Conservation (phyloP, 768 basidiomycete species). For the Amanita exitialis region DNA sequence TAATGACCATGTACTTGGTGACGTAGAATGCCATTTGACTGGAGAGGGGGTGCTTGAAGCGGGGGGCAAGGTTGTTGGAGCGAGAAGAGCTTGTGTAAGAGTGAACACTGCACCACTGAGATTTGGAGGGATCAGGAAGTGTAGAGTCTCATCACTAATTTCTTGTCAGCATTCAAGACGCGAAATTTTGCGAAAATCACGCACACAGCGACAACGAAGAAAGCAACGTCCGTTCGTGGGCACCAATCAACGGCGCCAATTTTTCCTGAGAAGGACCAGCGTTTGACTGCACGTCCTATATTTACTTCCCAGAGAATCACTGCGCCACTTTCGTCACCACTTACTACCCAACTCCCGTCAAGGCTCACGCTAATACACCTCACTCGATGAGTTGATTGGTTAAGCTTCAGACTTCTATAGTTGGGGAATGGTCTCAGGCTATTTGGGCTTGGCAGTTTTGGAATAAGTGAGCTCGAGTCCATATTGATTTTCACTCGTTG, state of each 20-base stretch:
- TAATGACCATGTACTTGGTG: slow-evolving; percentile 33
- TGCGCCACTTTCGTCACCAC: slow-evolving; percentile 82
- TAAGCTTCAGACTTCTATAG: slow-evolving; percentile 63
- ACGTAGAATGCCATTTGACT: slow-evolving; percentile 57
- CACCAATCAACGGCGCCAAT: slow-evolving; percentile 91
- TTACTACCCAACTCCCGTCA: slow-evolving; percentile 84
- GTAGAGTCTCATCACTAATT: slow-evolving; percentile 67
- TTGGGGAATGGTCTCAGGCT: slow-evolving; percentile 93
- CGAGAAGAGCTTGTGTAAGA: slow-evolving; percentile 52
- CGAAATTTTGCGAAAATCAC: slow-evolving; percentile 20
- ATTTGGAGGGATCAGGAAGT: slow-evolving; percentile 76
- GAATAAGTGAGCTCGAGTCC: slow-evolving; percentile 84
- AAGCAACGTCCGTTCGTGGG: slow-evolving; percentile 72
- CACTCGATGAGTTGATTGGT: slow-evolving; percentile 57
- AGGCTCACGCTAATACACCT: slow-evolving; percentile 76
- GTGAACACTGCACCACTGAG: slow-evolving; percentile 46
- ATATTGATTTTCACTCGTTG: slow-evolving; percentile 83
- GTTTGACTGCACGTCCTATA: slow-evolving; percentile 80
- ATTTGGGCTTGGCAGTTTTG: slow-evolving; percentile 87
- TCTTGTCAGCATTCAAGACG: slow-evolving; percentile 7
- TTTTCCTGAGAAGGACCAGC: slow-evolving; percentile 74
- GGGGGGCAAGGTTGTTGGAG: slow-evolving; percentile 55
- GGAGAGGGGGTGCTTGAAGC: slow-evolving; percentile 45
- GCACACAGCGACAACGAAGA: slow-evolving; percentile 73
- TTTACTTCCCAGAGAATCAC: slow-evolving; percentile 89